Base-by-base conservation (phyloP, 2,329 filamentous ascomycete species). In the Cercospora sesami region DNA sequence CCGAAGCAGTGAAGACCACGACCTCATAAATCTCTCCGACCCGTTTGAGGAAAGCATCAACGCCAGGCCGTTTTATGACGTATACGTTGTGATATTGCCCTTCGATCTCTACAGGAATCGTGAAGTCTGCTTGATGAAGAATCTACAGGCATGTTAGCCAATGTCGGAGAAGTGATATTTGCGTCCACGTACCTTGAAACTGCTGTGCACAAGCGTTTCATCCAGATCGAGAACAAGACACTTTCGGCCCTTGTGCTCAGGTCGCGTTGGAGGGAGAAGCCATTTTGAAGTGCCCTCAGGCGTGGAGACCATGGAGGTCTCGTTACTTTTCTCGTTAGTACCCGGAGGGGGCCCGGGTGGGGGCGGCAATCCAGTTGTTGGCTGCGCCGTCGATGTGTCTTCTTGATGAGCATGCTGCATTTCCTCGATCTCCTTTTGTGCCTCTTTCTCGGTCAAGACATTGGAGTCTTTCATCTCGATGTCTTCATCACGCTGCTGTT, bases 31-130 rank as follows among this genome's bases (percentile, higher is more conserved):
- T 85, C 81, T 99, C 95, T 60, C 95, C 95, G 39, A 99, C 94
- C 68, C 95, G 86, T 85, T 98, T 98, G 93, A 99, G 97, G 81
- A 99, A 99, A 72, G 96, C 90, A 78, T 99, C 95, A 21, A 99
- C 95, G 64, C 95, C 95, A n/a, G 95, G 95, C 76, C 95, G 89
- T 83, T 99, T 99, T 80, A 99, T 99, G 72, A 99, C 95, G 79
- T 99, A 99, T 64, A 99, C 96, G 77, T 99, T 99, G 82, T 99
- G 95, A 78, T 96, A 98, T 80, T 97, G 96, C 66, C 95, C 95
- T 83, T 99, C 95, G 72, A 99, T 99, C 78, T 99, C 95, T 31
- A 99, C 95, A 0, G 95, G 95, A 78, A 99, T 98, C 5, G 95
- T 99, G 78, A 99, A 98, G 81, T 99, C 95, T 67, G 95, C 95